phyloP scores from a whole-genome alignment of 371 early-diverging fungal species.

The Umbelopsis sp. region DNA sequence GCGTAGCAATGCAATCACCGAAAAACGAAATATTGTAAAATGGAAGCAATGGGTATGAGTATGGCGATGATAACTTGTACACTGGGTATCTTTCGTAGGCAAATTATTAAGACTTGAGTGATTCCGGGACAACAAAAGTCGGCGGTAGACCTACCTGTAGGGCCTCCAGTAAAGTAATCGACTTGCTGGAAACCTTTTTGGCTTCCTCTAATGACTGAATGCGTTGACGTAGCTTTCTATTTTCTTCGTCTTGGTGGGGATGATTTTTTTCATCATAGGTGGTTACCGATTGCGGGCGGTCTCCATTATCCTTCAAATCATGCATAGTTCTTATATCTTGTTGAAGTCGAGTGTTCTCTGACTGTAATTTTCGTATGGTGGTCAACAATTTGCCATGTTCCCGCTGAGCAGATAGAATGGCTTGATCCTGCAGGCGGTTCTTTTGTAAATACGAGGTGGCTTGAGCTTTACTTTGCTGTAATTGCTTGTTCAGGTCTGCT shows the following conservation, averaged over 20 bases:
- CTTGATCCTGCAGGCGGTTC: constrained; percentile 33
- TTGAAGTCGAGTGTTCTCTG: neutral
- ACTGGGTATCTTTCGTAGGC: neutral
- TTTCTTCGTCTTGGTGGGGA: neutral
- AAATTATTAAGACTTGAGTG: neutral
- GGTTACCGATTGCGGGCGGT: neutral
- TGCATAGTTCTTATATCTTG: neutral
- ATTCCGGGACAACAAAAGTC: neutral
- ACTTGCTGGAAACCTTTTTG: neutral
- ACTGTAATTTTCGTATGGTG: constrained; percentile 24
- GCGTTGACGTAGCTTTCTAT: constrained; percentile 1
- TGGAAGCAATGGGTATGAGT: constrained; percentile 7
- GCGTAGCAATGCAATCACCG: neutral
- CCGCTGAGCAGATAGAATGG: constrained; percentile 28
- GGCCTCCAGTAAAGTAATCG: neutral
- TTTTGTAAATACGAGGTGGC: constrained; percentile 31
- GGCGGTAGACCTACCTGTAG: neutral
- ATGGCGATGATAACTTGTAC: neutral
- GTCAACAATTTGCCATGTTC: constrained; percentile 26
- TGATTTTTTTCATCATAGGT: too few species aligned
- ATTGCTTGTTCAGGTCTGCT: constrained; percentile 24
- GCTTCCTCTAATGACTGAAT: neutral
- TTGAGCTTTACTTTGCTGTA: constrained; percentile 28
- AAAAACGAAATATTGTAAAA: constrained; percentile 3
- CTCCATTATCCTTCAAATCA: neutral